Evolutionary conservation across 768 basidiomycete genomes (phyloP), one percentile per base, ranked within the genome.

Genomic region (Tylopilus intermedius): DNA sequence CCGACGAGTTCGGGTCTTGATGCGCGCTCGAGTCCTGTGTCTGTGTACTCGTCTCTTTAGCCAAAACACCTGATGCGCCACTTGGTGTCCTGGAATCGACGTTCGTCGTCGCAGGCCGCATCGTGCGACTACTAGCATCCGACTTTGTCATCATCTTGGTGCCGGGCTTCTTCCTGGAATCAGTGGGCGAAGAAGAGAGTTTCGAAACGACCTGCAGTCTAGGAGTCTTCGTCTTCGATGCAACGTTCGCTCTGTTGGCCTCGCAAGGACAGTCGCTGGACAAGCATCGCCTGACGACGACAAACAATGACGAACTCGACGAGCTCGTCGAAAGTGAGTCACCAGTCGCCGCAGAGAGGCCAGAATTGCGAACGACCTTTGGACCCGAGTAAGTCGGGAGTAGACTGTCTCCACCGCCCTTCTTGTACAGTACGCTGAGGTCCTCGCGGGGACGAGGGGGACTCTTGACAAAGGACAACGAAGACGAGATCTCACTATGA

Each of bases 181-280:
- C 29, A 6, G 38, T 8, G 38, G 21, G 3, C 8, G 29, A 18
- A 7, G 13, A 9, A 24, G 21, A 13, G 5, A n/a, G 14, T 11
- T 40, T 47, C 5, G 45, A n/a, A 27, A 18, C 1, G 4, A 11
- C 38, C 22, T 30, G 51, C 18, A 41, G 40, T 24, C n/a, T 37
- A 33, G 15, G 10, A 18, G 37, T 10, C 4, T 11, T 21, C 4
- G 43, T 2, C 8, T 51, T 41, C 40, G 35, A 24, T 8, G 27
- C 21, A 10, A 13, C 13, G 13, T 29, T 39, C 11, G 45, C 15
- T 22, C 8, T 39, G 48, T 54, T 51, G 3, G 42, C 53, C 24
- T 56, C 61, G 7, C 60, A 59, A 33, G 49, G 60, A 51, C 57
- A 54, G 27, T 56, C 57, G 13, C 37, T 30, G 4, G 47, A 45